phyloP scores from a whole-genome alignment of 1,139 yeast species.

The Geotrichum cucujoidarum region DNA sequence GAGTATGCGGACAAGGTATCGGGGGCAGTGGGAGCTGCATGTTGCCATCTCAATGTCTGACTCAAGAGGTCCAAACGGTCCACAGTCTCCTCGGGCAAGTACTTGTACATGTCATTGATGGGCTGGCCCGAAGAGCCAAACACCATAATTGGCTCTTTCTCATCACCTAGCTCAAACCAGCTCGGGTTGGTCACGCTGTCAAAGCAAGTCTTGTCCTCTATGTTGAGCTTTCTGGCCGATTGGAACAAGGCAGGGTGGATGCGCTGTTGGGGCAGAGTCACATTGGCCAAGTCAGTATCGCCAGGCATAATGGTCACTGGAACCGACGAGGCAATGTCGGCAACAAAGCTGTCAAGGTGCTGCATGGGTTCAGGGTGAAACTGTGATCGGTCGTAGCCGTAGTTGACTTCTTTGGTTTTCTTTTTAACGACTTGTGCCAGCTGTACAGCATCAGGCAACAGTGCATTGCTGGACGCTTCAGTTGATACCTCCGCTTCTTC shows the following conservation, averaged over 20 bases:
- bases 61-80: slow-evolving; percentile 55
- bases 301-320: slow-evolving; percentile 86
- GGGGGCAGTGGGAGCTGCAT: slow-evolving; percentile 90
- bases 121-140: slow-evolving; percentile 85
- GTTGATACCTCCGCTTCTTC: slow-evolving; percentile 27
- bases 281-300: slow-evolving; percentile 71
- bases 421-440: slow-evolving; percentile 5
- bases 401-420: slow-evolving; percentile 18
- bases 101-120: slow-evolving; percentile 68
- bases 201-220: slow-evolving; percentile 38
- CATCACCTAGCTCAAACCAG: slow-evolving; percentile 48
- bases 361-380: slow-evolving; percentile 32
- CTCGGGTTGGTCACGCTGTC: slow-evolving; percentile 67
- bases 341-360: slow-evolving; percentile 53
- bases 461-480: slow-evolving; percentile 18
- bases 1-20: slow-evolving; percentile 90
- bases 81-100: slow-evolving; percentile 37
- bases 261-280: slow-evolving; percentile 85
- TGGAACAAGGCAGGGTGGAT: slow-evolving; percentile 69
- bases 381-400: slow-evolving; percentile 26
- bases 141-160: slow-evolving; percentile 44
- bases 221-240: slow-evolving; percentile 40
- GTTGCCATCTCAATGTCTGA: slow-evolving; percentile 74
- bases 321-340: slow-evolving; percentile 53
- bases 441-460: slow-evolving; percentile 14